Conservation (phyloP, 176 grass and related monocot genomes). For the Bonia amplexicaulis region DNA sequence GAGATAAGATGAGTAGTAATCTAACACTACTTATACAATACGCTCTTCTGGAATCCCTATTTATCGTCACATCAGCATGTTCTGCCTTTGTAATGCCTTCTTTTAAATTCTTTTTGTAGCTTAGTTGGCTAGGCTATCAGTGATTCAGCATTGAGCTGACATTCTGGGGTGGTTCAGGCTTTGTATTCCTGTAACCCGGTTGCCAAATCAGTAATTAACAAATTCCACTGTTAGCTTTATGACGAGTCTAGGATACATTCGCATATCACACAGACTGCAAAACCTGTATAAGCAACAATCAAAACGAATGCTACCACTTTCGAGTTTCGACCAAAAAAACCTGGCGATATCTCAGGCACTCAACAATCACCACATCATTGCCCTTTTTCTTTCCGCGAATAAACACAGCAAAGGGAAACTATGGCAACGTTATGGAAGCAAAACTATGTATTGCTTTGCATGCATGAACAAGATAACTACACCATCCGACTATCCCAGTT, state of each 20-base stretch:
- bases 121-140: background rate
- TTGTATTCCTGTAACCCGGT: background rate
- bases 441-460: constrained; percentile 36
- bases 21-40: background rate
- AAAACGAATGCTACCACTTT: background rate
- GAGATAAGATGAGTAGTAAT: background rate
- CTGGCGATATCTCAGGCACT: background rate
- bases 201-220: background rate
- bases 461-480: constrained; percentile 23
- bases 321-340: background rate
- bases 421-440: background rate
- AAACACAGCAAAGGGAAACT: background rate
- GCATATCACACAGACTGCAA: background rate
- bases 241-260: background rate
- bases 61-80: background rate
- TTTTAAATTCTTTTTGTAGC: background rate
- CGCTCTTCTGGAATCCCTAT: background rate
- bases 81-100: background rate
- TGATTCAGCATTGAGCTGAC: background rate
- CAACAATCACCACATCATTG: background rate
- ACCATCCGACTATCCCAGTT: constrained; percentile 4
- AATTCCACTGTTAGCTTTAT: background rate
- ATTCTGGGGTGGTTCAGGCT: background rate
- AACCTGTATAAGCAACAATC: background rate
- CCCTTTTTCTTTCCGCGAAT: background rate